Evolutionary conservation across 2,329 filamentous ascomycete genomes (phyloP), one percentile per base, ranked within the genome.

Genomic region (Cercospora brassicicola): DNA sequence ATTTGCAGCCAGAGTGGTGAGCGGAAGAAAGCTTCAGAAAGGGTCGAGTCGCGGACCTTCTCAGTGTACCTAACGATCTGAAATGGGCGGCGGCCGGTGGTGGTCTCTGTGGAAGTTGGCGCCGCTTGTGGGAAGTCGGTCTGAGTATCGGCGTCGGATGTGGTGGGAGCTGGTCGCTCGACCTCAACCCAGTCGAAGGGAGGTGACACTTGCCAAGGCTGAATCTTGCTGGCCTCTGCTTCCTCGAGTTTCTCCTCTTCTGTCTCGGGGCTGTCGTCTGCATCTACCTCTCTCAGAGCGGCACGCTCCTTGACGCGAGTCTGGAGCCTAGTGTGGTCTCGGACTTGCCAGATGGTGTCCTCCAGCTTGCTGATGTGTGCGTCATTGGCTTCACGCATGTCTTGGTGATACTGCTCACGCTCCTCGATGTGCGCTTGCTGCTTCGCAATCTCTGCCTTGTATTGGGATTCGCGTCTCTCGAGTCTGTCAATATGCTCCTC

Each of bases 1-100:
- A 55, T 26, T 48, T 56, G 62, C 31, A 56, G 62, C 62, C 45
- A 64, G 18, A 33, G 7, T 39, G 62, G 48, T 23, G 31, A 39
- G 28, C 48, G 28, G 9, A 30, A n/a, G 31, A 64, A 57, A 5
- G 62, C 31, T 23, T 64, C 62, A 13, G 13, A 64, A 11, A 64
- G 31, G 11, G 62, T 64, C 7, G 53, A 31, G 48, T 56, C 23
- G 45, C 62, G 62, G 31, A 42, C 48, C 18, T 39, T 56, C 8
- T 56, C 51, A n/a, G 53, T 48, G 53, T 64, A 64, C 20, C 30
- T 56, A 42, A 36, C 20, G 33, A 36, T 18, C 31, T 39, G 15
- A 36, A 28, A 56, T 15, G 62, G 45, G 11, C 28, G 6, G 45
- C n/a, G 8, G 48, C 13, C 48, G 30, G 20, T 42, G 45, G n/a